Evolutionary conservation across 2,329 filamentous ascomycete species (phyloP), one percentile per base, ranked within the genome.

Genomic region (Ceratocystis albifundus): DNA sequence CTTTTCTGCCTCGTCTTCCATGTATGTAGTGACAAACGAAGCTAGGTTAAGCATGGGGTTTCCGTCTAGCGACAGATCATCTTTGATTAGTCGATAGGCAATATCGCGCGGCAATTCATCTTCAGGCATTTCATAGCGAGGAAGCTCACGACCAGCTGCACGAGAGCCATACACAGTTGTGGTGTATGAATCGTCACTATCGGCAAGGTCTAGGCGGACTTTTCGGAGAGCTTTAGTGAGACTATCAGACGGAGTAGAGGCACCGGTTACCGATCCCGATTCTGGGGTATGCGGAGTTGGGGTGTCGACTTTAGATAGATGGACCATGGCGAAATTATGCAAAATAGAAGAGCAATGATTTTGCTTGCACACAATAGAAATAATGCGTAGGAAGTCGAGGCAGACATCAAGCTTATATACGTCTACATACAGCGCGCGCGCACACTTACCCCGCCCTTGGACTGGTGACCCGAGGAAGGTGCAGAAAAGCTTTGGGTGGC

Each of bases 71-170:
- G 89, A 94, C 70, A 96, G 80, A 73, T 96, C 90, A 75, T 96
- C 93, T 80, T 90, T 93, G 80, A 96, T 96, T 89, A 96, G 88
- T 62, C 91, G 87, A 76, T 96, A 96, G n/a, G 93, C 93, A 64
- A 96, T 84, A 71, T 96, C 89, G 71, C 84, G 86, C 57, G 93
- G 93, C 92, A 96, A 96, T 77, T 95, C 89, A 22, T 77, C 73
- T 72, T 96, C 90, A 0, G 93, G 91, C 84, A 97, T 96, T 78
- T 91, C 88, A 73, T 88, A 80, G 73, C 82, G 84, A 32, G 92
- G 91, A 53, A 97, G 80, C 72, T 96, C 90, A 73, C 88, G 79
- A 41, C 84, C 83, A 25, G 93, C 93, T 74, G 90, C 96, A 69
- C 82, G 84, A 69, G 88, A 92, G 73, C 92, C 93, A 74, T 96